Percentiles rank a stretch among this genome's conserved stretches.
phyloP scores from a whole-genome alignment of 768 basidiomycete species.

The Mycena latifolia region DNA sequence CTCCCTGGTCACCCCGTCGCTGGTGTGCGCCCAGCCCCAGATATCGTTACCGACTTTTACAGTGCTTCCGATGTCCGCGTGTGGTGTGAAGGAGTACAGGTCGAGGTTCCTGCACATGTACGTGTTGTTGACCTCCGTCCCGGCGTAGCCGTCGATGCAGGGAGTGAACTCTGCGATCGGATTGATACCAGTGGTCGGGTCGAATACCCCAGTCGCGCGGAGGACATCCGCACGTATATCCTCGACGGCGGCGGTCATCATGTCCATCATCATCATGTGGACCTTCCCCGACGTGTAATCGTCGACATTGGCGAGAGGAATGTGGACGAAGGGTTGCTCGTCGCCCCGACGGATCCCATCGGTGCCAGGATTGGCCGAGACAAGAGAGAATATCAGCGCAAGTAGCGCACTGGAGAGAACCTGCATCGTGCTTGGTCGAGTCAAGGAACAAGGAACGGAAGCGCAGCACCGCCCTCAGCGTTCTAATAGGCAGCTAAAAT shows the following conservation, averaged over 20 bases:
- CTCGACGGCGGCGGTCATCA: slow-evolving; percentile 22
- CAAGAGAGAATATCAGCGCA: not conserved
- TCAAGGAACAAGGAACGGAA: no score
- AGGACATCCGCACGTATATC: slow-evolving; percentile 13
- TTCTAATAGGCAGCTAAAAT: no score
- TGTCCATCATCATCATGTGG: slow-evolving; percentile 24
- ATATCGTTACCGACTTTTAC: slow-evolving; percentile 28
- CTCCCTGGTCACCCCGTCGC: slow-evolving; percentile 13
- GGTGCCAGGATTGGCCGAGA: not conserved
- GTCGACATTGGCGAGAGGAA: slow-evolving; percentile 17
- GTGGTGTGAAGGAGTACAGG: slow-evolving; percentile 32
- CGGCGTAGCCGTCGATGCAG: slow-evolving; percentile 27
- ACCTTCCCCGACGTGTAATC: slow-evolving; percentile 30
- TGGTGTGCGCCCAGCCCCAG: slow-evolving; percentile 30
- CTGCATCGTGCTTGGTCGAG: no score
- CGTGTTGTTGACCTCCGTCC: slow-evolving; percentile 24
- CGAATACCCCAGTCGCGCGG: slow-evolving; percentile 5
- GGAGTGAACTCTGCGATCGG: slow-evolving; percentile 25
- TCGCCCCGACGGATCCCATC: slow-evolving; percentile 18
- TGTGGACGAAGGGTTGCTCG: slow-evolving; percentile 30
- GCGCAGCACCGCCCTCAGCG: no score
- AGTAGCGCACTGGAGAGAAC: not conserved
- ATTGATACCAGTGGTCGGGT: slow-evolving; percentile 14
- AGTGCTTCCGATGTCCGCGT: slow-evolving; percentile 23
- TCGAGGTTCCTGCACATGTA: slow-evolving; percentile 29